phyloP scores from a whole-genome alignment of 1,139 yeast species.

The Geotrichum histeridarum region DNA sequence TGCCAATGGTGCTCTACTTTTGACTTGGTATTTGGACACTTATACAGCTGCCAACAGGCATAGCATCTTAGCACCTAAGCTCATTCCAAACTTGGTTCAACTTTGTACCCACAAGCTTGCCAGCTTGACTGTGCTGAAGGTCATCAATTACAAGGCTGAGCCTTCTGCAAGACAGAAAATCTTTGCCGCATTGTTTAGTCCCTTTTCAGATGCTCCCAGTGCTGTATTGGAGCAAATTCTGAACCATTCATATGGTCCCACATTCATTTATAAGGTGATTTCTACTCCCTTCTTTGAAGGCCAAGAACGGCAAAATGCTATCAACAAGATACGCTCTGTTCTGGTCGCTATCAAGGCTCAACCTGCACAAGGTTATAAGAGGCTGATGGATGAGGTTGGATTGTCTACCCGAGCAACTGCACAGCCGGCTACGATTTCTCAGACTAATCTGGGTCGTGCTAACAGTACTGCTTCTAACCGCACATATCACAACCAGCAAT shows the following conservation, averaged over 20 bases:
- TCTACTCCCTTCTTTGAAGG: constrained; percentile 33
- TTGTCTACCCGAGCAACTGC: constrained; percentile 34
- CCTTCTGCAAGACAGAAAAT: constrained; percentile 56
- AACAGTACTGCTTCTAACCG: constrained; percentile 4
- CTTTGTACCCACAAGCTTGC: constrained; percentile 85
- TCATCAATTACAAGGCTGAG: constrained; percentile 63
- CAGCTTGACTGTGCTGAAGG: constrained; percentile 72
- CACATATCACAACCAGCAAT: constrained; percentile 4
- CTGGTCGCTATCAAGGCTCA: constrained; percentile 55
- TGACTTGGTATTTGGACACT: constrained; percentile 93
- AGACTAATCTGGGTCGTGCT: constrained; percentile 6
- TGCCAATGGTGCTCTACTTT: constrained; percentile 79
- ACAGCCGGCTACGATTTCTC: constrained; percentile 7
- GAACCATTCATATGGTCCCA: constrained; percentile 66
- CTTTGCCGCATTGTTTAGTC: constrained; percentile 54
- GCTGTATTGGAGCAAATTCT: constrained; percentile 49
- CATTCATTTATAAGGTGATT: constrained; percentile 74
- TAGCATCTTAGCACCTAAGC: constrained; percentile 50
- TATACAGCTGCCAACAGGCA: constrained; percentile 61
- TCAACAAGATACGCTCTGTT: constrained; percentile 56
- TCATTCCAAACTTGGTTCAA: constrained; percentile 57
- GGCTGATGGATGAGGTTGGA: constrained; percentile 91
- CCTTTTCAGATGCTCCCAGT: constrained; percentile 34
- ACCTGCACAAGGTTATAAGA: constrained; percentile 68
- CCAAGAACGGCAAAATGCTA: constrained; percentile 53